These are phyloP conservation scores for Monilinia laxa DNA, from an alignment of 2,329 filamentous ascomycete genomes.

Conservation along the genomic window DNA sequence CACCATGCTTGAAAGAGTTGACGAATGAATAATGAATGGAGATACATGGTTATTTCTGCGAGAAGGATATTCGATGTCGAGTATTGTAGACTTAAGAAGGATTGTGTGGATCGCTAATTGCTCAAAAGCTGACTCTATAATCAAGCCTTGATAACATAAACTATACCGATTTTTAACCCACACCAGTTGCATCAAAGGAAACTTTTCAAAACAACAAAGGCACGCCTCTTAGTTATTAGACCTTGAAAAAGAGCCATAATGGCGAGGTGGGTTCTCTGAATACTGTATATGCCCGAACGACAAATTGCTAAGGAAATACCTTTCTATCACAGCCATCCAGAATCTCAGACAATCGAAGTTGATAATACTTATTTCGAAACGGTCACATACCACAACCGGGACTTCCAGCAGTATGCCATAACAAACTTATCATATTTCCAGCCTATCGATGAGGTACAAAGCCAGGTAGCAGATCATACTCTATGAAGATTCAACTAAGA, in stretches of 20 bases:
- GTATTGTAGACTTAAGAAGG: neutral
- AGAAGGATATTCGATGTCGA: neutral
- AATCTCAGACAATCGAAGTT: slow-evolving; percentile 43
- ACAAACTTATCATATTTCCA: slow-evolving; percentile 64
- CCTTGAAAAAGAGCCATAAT: neutral
- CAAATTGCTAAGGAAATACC: slow-evolving; percentile 2
- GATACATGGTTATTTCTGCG: slow-evolving; percentile 1
- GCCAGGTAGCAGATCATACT: slow-evolving; percentile 7
- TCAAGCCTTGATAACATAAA: neutral
- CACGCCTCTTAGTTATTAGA: neutral
- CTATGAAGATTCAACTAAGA: slow-evolving; percentile 4
- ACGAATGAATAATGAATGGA: slow-evolving; percentile 3
- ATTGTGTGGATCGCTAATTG: slow-evolving; percentile 12
- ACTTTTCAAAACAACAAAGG: neutral
- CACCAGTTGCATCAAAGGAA: neutral
- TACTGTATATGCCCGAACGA: neutral
- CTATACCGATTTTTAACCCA: neutral
- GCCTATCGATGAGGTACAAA: slow-evolving; percentile 67
- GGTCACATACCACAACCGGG: slow-evolving; percentile 59
- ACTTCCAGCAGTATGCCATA: slow-evolving; percentile 66
- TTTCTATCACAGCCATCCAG: slow-evolving; percentile 18
- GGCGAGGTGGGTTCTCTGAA: slow-evolving; percentile 11
- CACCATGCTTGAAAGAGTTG: neutral
- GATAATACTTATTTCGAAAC: slow-evolving; percentile 60
- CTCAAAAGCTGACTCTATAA: neutral